Evolutionary conservation across 1,284 basidiomycete genomes (phyloP).

Genomic region (Prillingera fragicola): DNA sequence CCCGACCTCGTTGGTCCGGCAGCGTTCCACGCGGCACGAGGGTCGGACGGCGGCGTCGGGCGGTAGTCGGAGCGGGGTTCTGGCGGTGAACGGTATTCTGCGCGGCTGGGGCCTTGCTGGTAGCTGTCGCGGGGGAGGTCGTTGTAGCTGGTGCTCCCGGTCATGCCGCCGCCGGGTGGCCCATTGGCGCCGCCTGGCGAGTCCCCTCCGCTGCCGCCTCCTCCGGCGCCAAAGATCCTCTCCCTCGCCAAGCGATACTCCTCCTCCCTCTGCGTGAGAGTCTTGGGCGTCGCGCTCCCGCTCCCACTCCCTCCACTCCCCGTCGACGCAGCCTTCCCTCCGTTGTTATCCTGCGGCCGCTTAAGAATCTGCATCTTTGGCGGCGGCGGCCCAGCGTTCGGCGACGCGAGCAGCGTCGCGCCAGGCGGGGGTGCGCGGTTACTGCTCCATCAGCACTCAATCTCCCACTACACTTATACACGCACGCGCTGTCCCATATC

Average conservation of each 20-base stretch:
- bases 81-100: no score
- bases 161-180: no score
- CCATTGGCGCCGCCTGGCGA: no score
- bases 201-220: no score
- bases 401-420: not conserved
- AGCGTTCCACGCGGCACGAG: no score
- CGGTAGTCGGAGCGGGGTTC: no score
- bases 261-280: conserved; percentile 18
- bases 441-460: not conserved
- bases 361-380: conserved; percentile 20
- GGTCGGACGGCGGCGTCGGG: no score
- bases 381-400: conserved; percentile 5
- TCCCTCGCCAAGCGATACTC: conserved; percentile 21
- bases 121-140: no score
- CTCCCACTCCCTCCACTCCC: not conserved
- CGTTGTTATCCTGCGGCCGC: conserved; percentile 8
- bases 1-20: no score
- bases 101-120: no score
- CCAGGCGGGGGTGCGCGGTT: conserved; percentile 8
- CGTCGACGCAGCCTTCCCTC: not conserved
- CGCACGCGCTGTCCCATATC: conserved; percentile 24
- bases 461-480: not conserved
- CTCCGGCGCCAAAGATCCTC: conserved; percentile 15
- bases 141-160: no score
- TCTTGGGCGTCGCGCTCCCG: conserved; percentile 16